Evolutionary conservation across 1,284 basidiomycete species (phyloP).

Genomic region (Ganoderma multipileum): DNA sequence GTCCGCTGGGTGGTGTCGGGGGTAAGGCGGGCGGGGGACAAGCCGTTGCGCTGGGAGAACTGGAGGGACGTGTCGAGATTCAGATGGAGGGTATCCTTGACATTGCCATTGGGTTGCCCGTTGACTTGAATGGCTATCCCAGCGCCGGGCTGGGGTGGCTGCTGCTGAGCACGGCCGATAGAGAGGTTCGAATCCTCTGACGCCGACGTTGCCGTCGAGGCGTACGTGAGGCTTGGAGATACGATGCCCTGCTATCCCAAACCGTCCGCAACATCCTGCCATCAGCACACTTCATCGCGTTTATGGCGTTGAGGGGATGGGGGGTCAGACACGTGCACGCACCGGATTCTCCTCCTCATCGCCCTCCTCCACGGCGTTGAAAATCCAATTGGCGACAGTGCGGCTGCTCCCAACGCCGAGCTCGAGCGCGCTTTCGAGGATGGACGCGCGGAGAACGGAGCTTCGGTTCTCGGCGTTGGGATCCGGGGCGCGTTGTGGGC

Average conservation of each 20-base stretch:
- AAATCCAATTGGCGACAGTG: slow-evolving; percentile 71
- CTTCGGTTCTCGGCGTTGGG: slow-evolving; percentile 46
- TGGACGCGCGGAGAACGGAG: slow-evolving; percentile 69
- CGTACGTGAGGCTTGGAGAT: slow-evolving; percentile 44
- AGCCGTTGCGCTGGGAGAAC: slow-evolving; percentile 22
- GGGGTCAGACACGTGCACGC: slow-evolving; percentile 18
- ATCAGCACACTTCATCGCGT: slow-evolving; percentile 13
- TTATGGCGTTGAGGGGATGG: too few relatives aligned
- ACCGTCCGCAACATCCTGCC: neutral
- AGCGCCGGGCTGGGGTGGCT: slow-evolving; percentile 36
- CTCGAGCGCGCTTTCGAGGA: slow-evolving; percentile 71
- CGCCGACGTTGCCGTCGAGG: slow-evolving; percentile 45
- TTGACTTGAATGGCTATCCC: slow-evolving; percentile 29
- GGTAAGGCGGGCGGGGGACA: slow-evolving; percentile 19
- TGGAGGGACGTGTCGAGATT: slow-evolving; percentile 23
- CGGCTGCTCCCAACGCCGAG: slow-evolving; percentile 64
- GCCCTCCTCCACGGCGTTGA: slow-evolving; percentile 61
- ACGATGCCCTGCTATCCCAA: slow-evolving; percentile 29
- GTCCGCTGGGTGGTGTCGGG: slow-evolving; percentile 26
- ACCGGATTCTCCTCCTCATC: slow-evolving; percentile 48
- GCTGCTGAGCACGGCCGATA: slow-evolving; percentile 28
- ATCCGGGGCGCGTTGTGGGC: slow-evolving; percentile 23
- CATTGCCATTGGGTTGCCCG: slow-evolving; percentile 18
- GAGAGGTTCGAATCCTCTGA: slow-evolving; percentile 45
- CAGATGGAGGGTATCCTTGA: slow-evolving; percentile 17